phyloP scores from a whole-genome alignment of 75 land plant genomes.

The Cryptomeria japonica region DNA sequence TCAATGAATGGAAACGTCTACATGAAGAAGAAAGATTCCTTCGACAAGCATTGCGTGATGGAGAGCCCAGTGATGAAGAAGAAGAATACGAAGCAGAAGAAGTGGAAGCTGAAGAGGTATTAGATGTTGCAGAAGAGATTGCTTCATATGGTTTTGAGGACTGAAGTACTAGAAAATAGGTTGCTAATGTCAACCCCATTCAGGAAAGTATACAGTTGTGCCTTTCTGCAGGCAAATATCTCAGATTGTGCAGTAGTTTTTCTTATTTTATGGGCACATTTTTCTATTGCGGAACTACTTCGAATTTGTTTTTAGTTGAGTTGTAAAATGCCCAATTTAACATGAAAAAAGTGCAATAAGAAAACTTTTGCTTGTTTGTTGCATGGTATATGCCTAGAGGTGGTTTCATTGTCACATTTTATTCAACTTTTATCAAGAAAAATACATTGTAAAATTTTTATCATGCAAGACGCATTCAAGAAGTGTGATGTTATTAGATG shows the following conservation, averaged over 20 bases:
- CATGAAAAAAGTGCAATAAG: neutral
- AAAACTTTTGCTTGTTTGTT: neutral
- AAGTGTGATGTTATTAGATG: too few relatives aligned
- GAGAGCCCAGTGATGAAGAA: conserved; percentile 90
- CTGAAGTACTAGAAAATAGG: neutral
- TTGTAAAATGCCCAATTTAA: neutral
- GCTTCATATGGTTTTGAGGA: conserved; percentile 32
- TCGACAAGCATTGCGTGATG: conserved; percentile 72
- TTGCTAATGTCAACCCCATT: neutral
- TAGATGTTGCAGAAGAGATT: conserved; percentile 73
- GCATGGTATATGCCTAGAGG: too few relatives aligned
- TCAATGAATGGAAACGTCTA: conserved; percentile 63
- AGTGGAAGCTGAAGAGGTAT: conserved; percentile 73
- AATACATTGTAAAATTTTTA: too few relatives aligned
- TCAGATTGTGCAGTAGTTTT: neutral
- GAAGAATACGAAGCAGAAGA: conserved; percentile 88
- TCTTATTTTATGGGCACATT: neutral
- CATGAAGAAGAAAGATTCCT: conserved; percentile 62
- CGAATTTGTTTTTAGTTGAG: neutral
- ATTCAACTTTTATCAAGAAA: too few relatives aligned
- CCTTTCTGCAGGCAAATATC: neutral
- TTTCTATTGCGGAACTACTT: neutral
- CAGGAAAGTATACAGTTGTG: neutral
- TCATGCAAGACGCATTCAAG: too few relatives aligned
- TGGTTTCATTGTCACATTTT: too few relatives aligned